Evolutionary conservation across 176 grass and related monocot species (phyloP), one percentile per base, ranked within the genome.

Genomic region (Microstegium vimineum): DNA sequence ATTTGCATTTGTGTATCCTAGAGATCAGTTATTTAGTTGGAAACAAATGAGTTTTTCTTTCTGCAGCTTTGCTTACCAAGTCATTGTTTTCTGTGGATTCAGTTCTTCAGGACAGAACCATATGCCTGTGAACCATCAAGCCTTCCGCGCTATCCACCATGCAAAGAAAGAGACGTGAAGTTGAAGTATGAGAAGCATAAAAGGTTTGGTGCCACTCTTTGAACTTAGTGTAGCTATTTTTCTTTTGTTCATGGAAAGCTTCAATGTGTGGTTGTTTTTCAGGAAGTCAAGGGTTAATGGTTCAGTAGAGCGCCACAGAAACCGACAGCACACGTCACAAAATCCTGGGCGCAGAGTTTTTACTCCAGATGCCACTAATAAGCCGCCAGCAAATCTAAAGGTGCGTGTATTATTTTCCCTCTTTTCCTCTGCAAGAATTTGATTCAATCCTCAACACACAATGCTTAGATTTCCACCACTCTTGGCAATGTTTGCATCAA

Each of bases 31-130:
- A 26, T 84, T 25, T 5, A 42, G 62, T 82, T 70, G 41, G 36
- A 78, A 77, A 27, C 22, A 20, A 77, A 42, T 10, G 33, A 17
- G 32, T 4, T 59, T n/a, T 47, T 16, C 51, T 86, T 68, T 83
- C 38, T 35, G 76, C 45, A 78, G 17, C 23, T 47, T 9, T 59
- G 66, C 83, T 90, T 74, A 90, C 4, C 31, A 18, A 72, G 66
- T 78, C 66, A 82, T 10, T 10, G 5, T 76, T 83, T 84, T 56
- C 10, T 64, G 25, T 85, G 51, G 71, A 83, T 82, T 74, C 84
- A 99, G 97, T 99, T 99, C 79, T 99, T 99, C 91, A 94, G 83
- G 49, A 94, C 93, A 67, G 93, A 96, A 80, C 97, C 97, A 54
- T 83, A 74, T 90, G 91, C 97, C 17, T 99, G 97, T 79, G 89